Evolutionary conservation across 2,329 filamentous ascomycete species (phyloP), one percentile per base, ranked within the genome.

Genomic region (Elsinoe arachidis): DNA sequence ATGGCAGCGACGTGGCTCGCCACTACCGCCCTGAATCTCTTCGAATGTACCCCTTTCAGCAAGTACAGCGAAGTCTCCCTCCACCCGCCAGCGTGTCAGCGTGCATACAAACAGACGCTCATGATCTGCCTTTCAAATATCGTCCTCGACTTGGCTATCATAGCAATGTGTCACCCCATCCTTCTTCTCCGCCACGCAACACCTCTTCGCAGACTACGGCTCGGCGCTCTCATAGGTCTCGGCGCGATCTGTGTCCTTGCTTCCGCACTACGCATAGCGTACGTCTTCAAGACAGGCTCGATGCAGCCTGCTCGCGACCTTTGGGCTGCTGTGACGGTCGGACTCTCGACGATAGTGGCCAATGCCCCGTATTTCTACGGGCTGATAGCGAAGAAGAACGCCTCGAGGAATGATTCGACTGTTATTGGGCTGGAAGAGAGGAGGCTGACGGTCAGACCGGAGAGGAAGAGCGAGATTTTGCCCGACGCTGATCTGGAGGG

Each of bases 31-130:
- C 57, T 62, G 10, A 73, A 68, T 0, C 67, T 73, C 21, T 64
- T 73, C 26, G 72, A 73, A 61, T 73, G 72, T 47, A 67, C 65
- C 3, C 71, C 71, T 1, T 67, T 73, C 41, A 54, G 52, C n/a
- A 58, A 65, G 35, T 72, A 70, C 57, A 73, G 67, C 41, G 30
- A 56, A 21, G 53, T 56, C 11, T 46, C 37, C 12, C 53, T 38
- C 26, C 17, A 39, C 38, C 46, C 58, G 11, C 30, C 30, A 3
- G 11, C n/a, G 2, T 74, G 72, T 47, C 65, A 67, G 1, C 61
- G 64, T 23, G 71, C 68, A 1, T 68, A 69, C 53, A 64, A 56
- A 1, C 70, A 73, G 44, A 62, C 73, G 1, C 53, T 71, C 12
- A 62, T 68, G 11, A 71, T 72, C 60, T 65, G 66, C 1, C 57